Base-by-base conservation (phyloP, 75 land plant species). In the Pinus tabuliformis region DNA sequence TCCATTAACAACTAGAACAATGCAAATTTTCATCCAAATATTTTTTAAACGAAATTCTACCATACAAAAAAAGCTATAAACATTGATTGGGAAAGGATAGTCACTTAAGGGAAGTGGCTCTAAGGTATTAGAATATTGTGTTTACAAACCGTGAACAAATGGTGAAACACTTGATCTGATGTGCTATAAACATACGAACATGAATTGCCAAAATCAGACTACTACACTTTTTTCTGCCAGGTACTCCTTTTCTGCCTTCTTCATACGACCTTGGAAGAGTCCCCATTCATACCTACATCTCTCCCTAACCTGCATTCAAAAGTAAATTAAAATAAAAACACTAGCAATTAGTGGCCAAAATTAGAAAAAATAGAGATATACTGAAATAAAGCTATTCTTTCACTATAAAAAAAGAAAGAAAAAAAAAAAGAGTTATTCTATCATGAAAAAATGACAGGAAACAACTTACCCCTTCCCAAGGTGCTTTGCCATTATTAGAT, bases 401-500 rank as follows among this genome's bases (percentile, higher is more conserved):
- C 52, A 65, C 15, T 39, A 37, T 26, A 78, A 22, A 3, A 30
- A 60, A 20, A n/a, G n/a, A 57, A 15, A 33, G 1, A 26, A 26
- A 26, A 26, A 26, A 0, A 26, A 26, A 26, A 26, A 26, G n/a
- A 63, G 56, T 26, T 45, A 45, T 45, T 52, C n/a, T 75, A 57
- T 15, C 54, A 24, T 14, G 56, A 58, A 39, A 36, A 61, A 75
- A 26, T 77, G 7, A 13, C 15, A 6, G 54, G 33, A 14, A 36
- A 6, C 13, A 57, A 57, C 88, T 36, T 87, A 95, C 98, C 88
- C 94, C 96, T 85, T 93, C 83, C 94, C 98, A 89, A 83, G 92
- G 87, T 36, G 90, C 84, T 72, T 79, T 93, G 21, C 96, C 94
- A 64, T 87, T 58, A 20, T 79, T 42, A 3, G 91, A 56, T 74